phyloP scores from a whole-genome alignment of 1,284 basidiomycete genomes.

The Tylopilus sp. region DNA sequence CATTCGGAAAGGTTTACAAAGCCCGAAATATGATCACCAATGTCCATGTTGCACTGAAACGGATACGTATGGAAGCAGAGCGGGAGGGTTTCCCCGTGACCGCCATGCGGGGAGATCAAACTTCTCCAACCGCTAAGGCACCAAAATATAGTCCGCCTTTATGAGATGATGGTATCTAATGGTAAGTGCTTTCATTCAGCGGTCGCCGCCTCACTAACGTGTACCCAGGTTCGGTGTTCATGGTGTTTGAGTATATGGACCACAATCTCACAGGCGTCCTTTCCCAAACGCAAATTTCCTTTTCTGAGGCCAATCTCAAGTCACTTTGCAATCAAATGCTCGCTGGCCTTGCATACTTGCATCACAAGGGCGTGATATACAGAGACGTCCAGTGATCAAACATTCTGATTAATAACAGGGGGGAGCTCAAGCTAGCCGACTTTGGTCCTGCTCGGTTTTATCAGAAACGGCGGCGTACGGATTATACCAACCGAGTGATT shows the following conservation, averaged over 20 bases:
- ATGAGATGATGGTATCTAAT: slow-evolving; percentile 99
- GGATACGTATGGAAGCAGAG: slow-evolving; percentile 98
- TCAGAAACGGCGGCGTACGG: slow-evolving; percentile 88
- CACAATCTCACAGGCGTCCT: slow-evolving; percentile 97
- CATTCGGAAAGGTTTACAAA: slow-evolving; percentile 99
- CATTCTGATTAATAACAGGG: slow-evolving; percentile 93
- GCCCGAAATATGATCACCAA: slow-evolving; percentile 86
- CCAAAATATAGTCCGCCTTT: slow-evolving; percentile 88
- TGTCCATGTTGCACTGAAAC: slow-evolving; percentile 90
- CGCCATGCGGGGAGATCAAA: slow-evolving; percentile 99
- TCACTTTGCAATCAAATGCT: slow-evolving; percentile 97
- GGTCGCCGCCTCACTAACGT: slow-evolving; percentile 20
- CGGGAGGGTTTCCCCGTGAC: slow-evolving; percentile 99
- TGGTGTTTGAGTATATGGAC: slow-evolving; percentile 99
- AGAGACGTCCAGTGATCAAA: slow-evolving; percentile 99
- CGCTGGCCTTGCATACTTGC: slow-evolving; percentile 92
- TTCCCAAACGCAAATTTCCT: slow-evolving; percentile 89
- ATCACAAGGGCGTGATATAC: slow-evolving; percentile 96
- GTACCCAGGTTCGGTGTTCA: slow-evolving; percentile 89
- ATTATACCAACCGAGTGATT: slow-evolving; percentile 99
- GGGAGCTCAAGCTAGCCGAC: slow-evolving; percentile 96
- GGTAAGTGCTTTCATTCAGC: slow-evolving; percentile 62
- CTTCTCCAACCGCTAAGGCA: slow-evolving; percentile 93
- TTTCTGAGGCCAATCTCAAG: slow-evolving; percentile 92
- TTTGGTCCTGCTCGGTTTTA: slow-evolving; percentile 99